A percentile compares a stretch with the other conserved stretches of the same genome.
Conservation (phyloP, 1,139 yeast species). For the Magnusiomyces suaveolens region DNA sequence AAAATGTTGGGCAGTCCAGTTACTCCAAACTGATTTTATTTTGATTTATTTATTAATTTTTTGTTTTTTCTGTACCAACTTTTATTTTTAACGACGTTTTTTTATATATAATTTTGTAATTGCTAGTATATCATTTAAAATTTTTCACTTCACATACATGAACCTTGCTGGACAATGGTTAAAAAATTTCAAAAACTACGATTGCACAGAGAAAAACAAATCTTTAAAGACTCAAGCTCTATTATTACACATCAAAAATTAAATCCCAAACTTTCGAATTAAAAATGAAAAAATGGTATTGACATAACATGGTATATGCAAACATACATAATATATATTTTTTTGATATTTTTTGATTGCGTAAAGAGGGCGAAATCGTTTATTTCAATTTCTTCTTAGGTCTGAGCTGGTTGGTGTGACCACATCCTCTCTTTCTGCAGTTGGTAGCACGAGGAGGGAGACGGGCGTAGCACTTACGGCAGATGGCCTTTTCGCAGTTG, state of each 20-base stretch:
- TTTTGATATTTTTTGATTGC: not conserved
- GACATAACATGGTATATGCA: not conserved
- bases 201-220: too few relatives aligned
- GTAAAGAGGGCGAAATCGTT: slow-evolving; percentile 35
- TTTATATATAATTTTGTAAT: not conserved
- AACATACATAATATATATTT: not conserved
- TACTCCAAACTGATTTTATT: not conserved
- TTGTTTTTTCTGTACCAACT: not conserved
- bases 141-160: too few relatives aligned
- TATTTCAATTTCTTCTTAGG: slow-evolving; percentile 99
- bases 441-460: slow-evolving; percentile 99
- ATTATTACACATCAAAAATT: not conserved
- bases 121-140: too few relatives aligned
- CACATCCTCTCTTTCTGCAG: slow-evolving; percentile 99
- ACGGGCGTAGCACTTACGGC: slow-evolving; percentile 99
- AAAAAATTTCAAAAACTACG: not conserved
- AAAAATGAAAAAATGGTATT: not conserved
- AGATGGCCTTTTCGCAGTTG: slow-evolving; percentile 98
- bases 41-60: too few relatives aligned
- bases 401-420: slow-evolving; percentile 99
- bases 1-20: not conserved
- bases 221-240: too few relatives aligned
- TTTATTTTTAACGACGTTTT: not conserved
- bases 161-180: too few relatives aligned
- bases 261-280: not conserved